Conservation (phyloP, 768 basidiomycete species). For the Termitomyces sp. region DNA sequence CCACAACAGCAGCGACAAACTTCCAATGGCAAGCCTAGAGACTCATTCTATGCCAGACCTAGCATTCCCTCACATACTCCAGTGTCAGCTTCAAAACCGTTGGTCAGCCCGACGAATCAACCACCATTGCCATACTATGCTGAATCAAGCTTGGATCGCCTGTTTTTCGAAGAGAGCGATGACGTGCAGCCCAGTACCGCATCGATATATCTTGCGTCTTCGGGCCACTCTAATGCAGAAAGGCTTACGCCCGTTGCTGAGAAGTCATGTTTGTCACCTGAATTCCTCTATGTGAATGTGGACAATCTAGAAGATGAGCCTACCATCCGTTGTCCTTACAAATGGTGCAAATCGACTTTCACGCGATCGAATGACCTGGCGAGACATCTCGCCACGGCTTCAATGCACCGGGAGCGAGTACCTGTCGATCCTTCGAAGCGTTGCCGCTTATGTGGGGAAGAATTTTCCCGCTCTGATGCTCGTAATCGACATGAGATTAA, state of each 20-base stretch:
- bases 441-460: slow-evolving; percentile 16
- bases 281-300: background rate
- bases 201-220: background rate
- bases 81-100: background rate
- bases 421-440: slow-evolving; percentile 8
- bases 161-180: too few relatives aligned
- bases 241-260: background rate
- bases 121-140: background rate
- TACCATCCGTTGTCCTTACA: slow-evolving; percentile 12
- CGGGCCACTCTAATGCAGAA: background rate
- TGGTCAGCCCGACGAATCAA: background rate
- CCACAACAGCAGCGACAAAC: background rate
- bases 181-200: background rate
- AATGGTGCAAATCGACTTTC: slow-evolving; percentile 20
- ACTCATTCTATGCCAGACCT: background rate
- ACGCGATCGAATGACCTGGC: slow-evolving; percentile 17
- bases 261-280: background rate
- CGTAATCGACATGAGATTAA: slow-evolving; percentile 19
- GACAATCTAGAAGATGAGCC: background rate
- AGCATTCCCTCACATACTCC: background rate
- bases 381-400: slow-evolving; percentile 18
- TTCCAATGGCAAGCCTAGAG: background rate
- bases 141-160: background rate
- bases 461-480: slow-evolving; percentile 23
- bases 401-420: slow-evolving; percentile 14